Evolutionary conservation across 352 stramenopile genomes (phyloP).

Genomic region (Phytopythium vexans): DNA sequence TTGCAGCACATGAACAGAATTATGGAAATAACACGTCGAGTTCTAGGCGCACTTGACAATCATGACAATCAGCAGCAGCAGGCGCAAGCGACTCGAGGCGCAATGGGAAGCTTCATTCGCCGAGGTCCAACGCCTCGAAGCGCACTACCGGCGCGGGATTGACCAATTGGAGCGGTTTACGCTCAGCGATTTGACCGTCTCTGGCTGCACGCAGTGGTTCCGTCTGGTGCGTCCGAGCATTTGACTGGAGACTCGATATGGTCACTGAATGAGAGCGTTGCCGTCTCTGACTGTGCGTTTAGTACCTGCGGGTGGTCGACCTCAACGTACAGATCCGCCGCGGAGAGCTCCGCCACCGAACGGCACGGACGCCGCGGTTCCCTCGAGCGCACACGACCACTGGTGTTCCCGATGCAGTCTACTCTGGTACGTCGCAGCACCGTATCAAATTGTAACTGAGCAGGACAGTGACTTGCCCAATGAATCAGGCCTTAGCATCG

Average conservation of each 20-base stretch:
- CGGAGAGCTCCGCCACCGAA: conserved; percentile 63
- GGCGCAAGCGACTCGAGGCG: conserved; percentile 28
- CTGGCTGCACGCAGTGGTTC: conserved; percentile 56
- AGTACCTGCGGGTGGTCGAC: conserved; percentile 72
- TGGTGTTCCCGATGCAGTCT: conserved; percentile 52
- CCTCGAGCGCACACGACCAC: conserved; percentile 55
- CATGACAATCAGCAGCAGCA: neutral
- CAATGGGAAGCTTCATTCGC: conserved; percentile 43
- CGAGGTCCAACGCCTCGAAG: conserved; percentile 47
- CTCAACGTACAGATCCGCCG: conserved; percentile 67
- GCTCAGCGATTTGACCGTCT: conserved; percentile 30
- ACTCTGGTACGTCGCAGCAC: conserved; percentile 30
- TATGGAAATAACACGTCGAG: too few species aligned
- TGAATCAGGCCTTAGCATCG: conserved; percentile 56
- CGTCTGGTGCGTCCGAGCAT: conserved; percentile 30
- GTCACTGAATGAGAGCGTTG: neutral
- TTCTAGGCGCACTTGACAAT: too few species aligned
- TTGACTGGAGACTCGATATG: neutral
- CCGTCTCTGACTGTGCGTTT: neutral
- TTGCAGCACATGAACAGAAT: too few species aligned
- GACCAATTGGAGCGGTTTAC: conserved; percentile 37
- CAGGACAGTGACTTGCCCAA: neutral
- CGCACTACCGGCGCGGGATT: conserved; percentile 32
- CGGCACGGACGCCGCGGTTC: conserved; percentile 22
- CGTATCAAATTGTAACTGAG: neutral